Percentiles rank a stretch among this genome's conserved stretches.
phyloP scores from a whole-genome alignment of 202 grass and related monocot genomes.

The Schoenoplectus tabernaemontani region DNA sequence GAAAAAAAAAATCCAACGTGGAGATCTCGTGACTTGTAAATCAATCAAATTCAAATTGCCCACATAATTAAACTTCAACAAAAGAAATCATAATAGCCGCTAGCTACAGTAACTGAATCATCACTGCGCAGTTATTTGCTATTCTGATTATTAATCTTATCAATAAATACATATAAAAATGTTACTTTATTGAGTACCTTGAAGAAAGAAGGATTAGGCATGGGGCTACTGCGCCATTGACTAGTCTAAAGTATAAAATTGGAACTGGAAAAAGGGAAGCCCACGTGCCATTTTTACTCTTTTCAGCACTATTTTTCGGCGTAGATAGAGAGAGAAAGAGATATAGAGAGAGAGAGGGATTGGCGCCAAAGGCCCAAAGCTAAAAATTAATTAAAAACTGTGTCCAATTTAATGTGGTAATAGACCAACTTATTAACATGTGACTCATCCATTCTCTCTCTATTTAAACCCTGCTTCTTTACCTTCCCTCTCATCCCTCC shows the following conservation, averaged over 20 bases:
- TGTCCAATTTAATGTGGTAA: slow-evolving; percentile 6
- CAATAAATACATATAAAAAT: background rate
- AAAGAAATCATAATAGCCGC: background rate
- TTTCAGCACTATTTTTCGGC: slow-evolving; percentile 11
- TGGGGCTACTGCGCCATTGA: background rate
- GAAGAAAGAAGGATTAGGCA: slow-evolving; percentile 11
- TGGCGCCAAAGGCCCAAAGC: slow-evolving; percentile 19
- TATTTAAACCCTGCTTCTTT: slow-evolving; percentile 26
- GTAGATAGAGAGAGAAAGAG: slow-evolving; percentile 2
- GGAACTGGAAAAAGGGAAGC: slow-evolving; percentile 20
- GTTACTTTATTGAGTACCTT: background rate
- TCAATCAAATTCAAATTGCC: background rate
- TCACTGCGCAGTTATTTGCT: background rate
- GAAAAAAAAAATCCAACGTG: background rate
- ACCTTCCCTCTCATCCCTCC: slow-evolving; percentile 13
- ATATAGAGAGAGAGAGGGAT: background rate
- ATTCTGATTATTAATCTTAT: background rate
- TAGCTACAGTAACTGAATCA: background rate
- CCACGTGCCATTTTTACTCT: slow-evolving; percentile 3
- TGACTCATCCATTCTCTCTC: background rate
- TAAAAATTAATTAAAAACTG: background rate
- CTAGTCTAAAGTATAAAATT: background rate
- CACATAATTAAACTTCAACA: background rate
- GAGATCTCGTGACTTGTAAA: background rate
- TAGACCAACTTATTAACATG: background rate